Percentiles rank a stretch among this genome's conserved stretches.
These are phyloP conservation scores for Colletotrichum sp. DNA, from an alignment of 2,329 filamentous ascomycete genomes.

Conservation along the genomic window DNA sequence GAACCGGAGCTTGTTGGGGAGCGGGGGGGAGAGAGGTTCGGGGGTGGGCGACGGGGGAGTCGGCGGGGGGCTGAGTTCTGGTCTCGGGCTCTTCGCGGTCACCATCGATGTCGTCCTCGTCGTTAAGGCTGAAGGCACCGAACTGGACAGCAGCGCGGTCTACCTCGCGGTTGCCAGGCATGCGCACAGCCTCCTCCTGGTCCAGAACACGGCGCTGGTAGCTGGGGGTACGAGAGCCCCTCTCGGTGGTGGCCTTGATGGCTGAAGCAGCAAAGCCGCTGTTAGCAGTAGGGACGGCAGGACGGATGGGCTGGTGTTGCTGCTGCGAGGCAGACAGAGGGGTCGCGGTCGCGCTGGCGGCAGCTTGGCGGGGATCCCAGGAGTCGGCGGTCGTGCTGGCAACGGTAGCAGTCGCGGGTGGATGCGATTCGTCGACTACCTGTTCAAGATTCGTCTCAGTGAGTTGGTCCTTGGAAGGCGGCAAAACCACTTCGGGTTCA, in stretches of 20 bases:
- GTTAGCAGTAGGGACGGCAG: slow-evolving; percentile 5
- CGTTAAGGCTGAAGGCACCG: slow-evolving; percentile 89
- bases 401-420: slow-evolving; percentile 79
- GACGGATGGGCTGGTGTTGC: slow-evolving; percentile 65
- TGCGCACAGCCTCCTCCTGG: slow-evolving; percentile 96
- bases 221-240: slow-evolving; percentile 73
- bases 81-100: slow-evolving; percentile 96
- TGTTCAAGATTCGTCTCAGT: slow-evolving; percentile 94
- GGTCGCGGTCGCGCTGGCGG: slow-evolving; percentile 66
- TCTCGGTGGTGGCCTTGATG: slow-evolving; percentile 74
- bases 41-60: slow-evolving; percentile 86
- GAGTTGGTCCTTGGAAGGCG: slow-evolving; percentile 79
- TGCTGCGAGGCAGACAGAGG: slow-evolving; percentile 70
- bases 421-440: slow-evolving; percentile 80
- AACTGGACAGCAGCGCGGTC: slow-evolving; percentile 95
- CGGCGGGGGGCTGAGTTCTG: slow-evolving; percentile 88
- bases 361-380: slow-evolving; percentile 71
- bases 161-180: slow-evolving; percentile 96
- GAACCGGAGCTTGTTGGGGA: slow-evolving; percentile 56
- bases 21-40: slow-evolving; percentile 86
- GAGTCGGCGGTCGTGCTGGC: slow-evolving; percentile 91
- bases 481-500: slow-evolving; percentile 61
- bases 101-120: slow-evolving; percentile 88
- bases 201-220: slow-evolving; percentile 88
- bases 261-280: slow-evolving; percentile 83